Evolutionary conservation across 163 green algal genomes (phyloP).

Genomic region (Coccomyxa subellipsoidea): DNA sequence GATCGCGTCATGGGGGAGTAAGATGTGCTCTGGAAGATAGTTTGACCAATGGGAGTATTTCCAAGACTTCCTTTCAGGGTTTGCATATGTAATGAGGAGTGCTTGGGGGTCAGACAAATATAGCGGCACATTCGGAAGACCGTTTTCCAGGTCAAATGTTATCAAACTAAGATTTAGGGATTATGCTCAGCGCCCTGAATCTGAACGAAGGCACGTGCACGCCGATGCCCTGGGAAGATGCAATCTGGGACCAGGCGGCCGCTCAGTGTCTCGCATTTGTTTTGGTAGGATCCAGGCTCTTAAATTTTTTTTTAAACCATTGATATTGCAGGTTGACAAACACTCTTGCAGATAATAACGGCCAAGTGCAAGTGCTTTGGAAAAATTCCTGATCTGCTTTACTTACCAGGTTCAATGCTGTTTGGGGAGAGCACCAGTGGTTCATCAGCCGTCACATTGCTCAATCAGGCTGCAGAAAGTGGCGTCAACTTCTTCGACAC

Average conservation of each 20-base stretch:
- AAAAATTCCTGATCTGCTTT: not conserved
- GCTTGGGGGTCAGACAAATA: too few relatives aligned
- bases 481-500: slow-evolving; percentile 85
- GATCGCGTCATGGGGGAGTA: too few relatives aligned
- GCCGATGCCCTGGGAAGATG: not conserved
- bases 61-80: too few relatives aligned
- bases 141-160: not conserved
- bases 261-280: not conserved
- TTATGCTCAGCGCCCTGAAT: not conserved
- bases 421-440: slow-evolving; percentile 65
- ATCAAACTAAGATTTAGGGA: not conserved
- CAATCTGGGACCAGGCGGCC: not conserved
- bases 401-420: slow-evolving; percentile 74
- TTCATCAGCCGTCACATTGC: slow-evolving; percentile 32
- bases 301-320: not conserved
- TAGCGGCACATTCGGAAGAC: too few relatives aligned
- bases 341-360: not conserved
- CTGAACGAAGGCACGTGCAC: not conserved
- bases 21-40: too few relatives aligned
- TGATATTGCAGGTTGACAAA: not conserved
- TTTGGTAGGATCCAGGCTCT: not conserved
- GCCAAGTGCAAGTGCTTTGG: not conserved
- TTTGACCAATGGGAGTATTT: too few relatives aligned
- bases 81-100: too few relatives aligned
- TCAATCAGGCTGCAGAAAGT: slow-evolving; percentile 48